phyloP scores from a whole-genome alignment of 345 rosid species.

The Euphorbia lathyris region DNA sequence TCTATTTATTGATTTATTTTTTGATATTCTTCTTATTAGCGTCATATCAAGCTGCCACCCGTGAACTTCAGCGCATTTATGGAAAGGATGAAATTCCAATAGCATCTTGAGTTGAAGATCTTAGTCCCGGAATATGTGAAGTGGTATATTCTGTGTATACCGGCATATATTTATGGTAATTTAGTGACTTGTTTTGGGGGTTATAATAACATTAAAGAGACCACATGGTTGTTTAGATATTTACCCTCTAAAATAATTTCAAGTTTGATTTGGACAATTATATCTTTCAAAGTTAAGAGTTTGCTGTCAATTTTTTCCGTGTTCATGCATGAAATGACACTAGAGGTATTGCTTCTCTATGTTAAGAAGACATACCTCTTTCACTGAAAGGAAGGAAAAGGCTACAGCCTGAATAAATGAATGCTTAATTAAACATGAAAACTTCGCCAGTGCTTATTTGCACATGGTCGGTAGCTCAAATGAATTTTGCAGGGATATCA shows the following conservation, averaged over 20 bases:
- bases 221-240: neutral
- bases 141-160: conserved; percentile 22
- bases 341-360: neutral
- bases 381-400: neutral
- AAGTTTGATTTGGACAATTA: neutral
- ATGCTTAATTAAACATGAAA: too few species aligned
- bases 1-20: neutral
- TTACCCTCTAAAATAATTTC: neutral
- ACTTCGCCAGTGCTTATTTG: neutral
- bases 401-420: neutral
- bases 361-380: neutral
- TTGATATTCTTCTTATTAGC: conserved; percentile 44
- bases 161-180: conserved; percentile 10
- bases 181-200: neutral
- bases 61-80: conserved; percentile 60
- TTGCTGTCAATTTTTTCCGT: neutral
- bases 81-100: conserved; percentile 43
- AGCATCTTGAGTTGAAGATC: conserved; percentile 38
- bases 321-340: neutral
- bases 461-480: neutral
- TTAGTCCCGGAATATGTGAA: conserved; percentile 7
- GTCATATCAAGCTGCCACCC: conserved; percentile 62
- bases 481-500: too few species aligned
- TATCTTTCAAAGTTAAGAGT: neutral
- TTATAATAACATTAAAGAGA: conserved; percentile 8